Evolutionary conservation across 139 green algal species (phyloP), one percentile per base, ranked within the genome.

Genomic region (Asterochloris erici): DNA sequence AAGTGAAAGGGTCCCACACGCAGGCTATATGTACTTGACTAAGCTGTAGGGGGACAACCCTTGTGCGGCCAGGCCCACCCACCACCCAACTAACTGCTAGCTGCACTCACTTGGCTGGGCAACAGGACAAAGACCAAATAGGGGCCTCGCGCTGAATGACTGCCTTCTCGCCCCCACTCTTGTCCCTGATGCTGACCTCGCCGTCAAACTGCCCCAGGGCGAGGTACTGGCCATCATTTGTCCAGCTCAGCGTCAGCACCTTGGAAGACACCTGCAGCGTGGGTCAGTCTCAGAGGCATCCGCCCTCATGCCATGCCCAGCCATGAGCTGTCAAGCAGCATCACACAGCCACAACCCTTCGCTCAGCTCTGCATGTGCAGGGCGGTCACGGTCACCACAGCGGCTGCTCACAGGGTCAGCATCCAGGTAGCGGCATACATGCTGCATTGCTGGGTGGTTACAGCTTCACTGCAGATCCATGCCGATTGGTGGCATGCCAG

Each of bases 181-280:
- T 94, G 84, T 95, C 93, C 11, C 93, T 84, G 26, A 97, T 90
- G 78, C 54, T 88, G 38, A 97, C 85, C 60, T 85, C 83, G 47
- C 94, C 94, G 75, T 96, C 89, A 86, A 91, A 94, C 63, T 89
- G 90, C 11, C 94, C 94, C 47, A 95, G 74, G 11, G 94, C 94
- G 63, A 97, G 84, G 77, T 92, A 89, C 73, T 91, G 88, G 23
- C 94, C 94, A 74, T 97, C 93, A 24, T 28, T 77, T 11, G 92
- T 95, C 94, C 94, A 97, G 24, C 90, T 84, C 70, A 93, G 54
- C 78, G 84, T 88, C 54, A 95, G 85, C 17, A 95, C 87, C 83
- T 92, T 92, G 13, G 88, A 88, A 27, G 77, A 13, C 47, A 96
- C 88, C 89, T 93, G 82, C 27, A 74, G 14, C 63, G 61, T 19